Evolutionary conservation across 2,329 filamentous ascomycete species (phyloP), one percentile per base, ranked within the genome.

Genomic region (Arthroderma sp.): DNA sequence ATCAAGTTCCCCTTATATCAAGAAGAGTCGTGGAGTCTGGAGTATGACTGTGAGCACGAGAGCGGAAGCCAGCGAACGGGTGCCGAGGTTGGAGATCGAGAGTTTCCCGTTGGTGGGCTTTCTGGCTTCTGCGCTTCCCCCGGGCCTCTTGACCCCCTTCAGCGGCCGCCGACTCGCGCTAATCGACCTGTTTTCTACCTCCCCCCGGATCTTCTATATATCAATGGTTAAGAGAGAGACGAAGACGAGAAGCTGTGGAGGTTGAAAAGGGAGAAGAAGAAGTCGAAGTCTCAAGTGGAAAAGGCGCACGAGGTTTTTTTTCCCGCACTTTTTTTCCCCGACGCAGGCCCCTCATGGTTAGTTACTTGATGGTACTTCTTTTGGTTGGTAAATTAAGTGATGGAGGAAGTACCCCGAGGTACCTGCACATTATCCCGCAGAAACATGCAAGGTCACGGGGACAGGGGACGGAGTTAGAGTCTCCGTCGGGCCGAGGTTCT

Each of bases 281-380:
- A 31, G 28, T 31, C 7, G 28, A 31, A 7, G 28, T 31, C 28
- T 31, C 28, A 51, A 51, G 44, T n/a, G 23, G 44, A 51, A 51
- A 33, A 51, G n/a, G 23, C 44, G 44, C 44, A 51, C 44, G 44
- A 51, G 44, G n/a, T 25, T 49, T 49, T 49, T 25, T 49, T 49
- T 49, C 43, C 43, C 43, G 43, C 43, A 25, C n/a, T n/a, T 38
- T 11, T 11, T 13, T 9, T 9, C 35, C 35, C 35, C 11, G 35
- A 3, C 35, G 25, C 25, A n/a, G n/a, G n/a, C 44, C 44, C 44
- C 44, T 51, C 44, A 51, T 51, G 25, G 25, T 15, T 4, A n/a
- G 44, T 6, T 51, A 51, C 44, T 33, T 33, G 8, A n/a, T 17
- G 44, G 25, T 51, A 51, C 44, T 19, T 44, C 44, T 51, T 0